Percentiles rank a stretch among this genome's conserved stretches.
phyloP scores from a whole-genome alignment of 2,329 filamentous ascomycete genomes.

The Arthrobotrys entomopaga region DNA sequence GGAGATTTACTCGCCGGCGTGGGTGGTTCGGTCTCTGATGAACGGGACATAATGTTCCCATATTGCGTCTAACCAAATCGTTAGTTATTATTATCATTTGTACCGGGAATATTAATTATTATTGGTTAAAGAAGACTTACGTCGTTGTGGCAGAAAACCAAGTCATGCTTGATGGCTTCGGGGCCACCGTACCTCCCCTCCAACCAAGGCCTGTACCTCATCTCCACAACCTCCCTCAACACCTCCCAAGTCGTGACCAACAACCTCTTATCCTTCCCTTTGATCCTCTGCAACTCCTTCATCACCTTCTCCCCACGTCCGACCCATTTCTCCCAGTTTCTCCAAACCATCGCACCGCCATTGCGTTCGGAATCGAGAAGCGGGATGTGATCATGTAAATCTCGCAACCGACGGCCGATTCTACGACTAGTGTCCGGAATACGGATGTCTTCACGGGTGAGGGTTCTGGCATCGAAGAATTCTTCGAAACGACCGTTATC shows the following conservation, averaged over 20 bases:
- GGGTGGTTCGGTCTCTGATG: slow-evolving; percentile 59
- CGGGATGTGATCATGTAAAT: slow-evolving; percentile 93
- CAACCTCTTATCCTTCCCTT: slow-evolving; percentile 69
- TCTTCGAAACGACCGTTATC: slow-evolving; percentile 95
- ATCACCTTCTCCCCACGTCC: slow-evolving; percentile 68
- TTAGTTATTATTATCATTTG: slow-evolving; percentile 54
- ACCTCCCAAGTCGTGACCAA: slow-evolving; percentile 85
- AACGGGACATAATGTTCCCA: slow-evolving; percentile 86
- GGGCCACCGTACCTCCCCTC: slow-evolving; percentile 71
- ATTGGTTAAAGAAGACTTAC: slow-evolving; percentile 64
- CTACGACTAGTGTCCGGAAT: slow-evolving; percentile 85
- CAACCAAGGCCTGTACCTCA: slow-evolving; percentile 79
- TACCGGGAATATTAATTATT: slow-evolving; percentile 52
- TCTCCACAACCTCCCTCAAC: slow-evolving; percentile 77
- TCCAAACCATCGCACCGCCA: slow-evolving; percentile 83
- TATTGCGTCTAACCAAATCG: slow-evolving; percentile 80
- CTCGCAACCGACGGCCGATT: slow-evolving; percentile 97
- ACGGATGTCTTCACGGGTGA: slow-evolving; percentile 80
- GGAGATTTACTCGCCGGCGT: slow-evolving; percentile 44
- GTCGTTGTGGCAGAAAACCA: slow-evolving; percentile 98
- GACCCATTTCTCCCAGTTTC: slow-evolving; percentile 95
- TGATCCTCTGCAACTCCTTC: slow-evolving; percentile 68
- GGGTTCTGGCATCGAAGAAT: slow-evolving; percentile 79
- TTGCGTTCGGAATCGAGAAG: slow-evolving; percentile 80
- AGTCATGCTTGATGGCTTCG: slow-evolving; percentile 74